Evolutionary conservation across 2,329 filamentous ascomycete species (phyloP), one percentile per base, ranked within the genome.

Genomic region (Colletotrichum destructivum): DNA sequence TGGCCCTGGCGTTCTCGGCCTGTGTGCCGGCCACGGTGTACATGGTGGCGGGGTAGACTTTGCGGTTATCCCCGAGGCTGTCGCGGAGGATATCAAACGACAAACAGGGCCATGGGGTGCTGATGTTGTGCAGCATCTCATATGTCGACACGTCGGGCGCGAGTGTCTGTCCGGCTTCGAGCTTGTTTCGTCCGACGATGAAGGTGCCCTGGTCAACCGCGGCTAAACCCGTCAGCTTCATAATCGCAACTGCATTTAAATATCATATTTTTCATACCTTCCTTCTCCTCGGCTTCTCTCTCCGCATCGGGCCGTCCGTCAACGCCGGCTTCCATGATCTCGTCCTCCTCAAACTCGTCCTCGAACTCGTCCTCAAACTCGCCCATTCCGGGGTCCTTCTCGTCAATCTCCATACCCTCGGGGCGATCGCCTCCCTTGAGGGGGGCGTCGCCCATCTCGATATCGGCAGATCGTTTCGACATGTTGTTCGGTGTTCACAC

Each of bases 331-430:
- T 98, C 96, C 72, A 98, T 84, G 63, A 98, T 94, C 82, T 98
- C 95, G 81, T 98, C 95, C 74, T 90, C 88, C 86, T 98, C 95
- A 76, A 93, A 96, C 79, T 96, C 94, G 78, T 96, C 94, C 82
- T 96, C 94, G 76, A 96, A 98, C 79, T 98, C 96, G 84, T 98
- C 96, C 79, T 98, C 96, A 74, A 97, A 98, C 76, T 98, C 93
- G 79, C 90, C 90, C 86, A 92, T 91, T 52, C 44, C 67, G 21
- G 70, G 55, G 35, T 90, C 90, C 79, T 85, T 85, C 74, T 84
- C 80, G 76, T 93, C 90, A 63, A 93, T 88, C 71, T 92, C 93
- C 88, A 90, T 90, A 73, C 88, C 86, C 74, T 91, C 89, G 6
- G 89, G 89, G 47, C 90, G 88, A 26, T 87, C 86, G 62, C 90